Evolutionary conservation across 345 rosid genomes (phyloP).

Genomic region (Lepidium africanum): DNA sequence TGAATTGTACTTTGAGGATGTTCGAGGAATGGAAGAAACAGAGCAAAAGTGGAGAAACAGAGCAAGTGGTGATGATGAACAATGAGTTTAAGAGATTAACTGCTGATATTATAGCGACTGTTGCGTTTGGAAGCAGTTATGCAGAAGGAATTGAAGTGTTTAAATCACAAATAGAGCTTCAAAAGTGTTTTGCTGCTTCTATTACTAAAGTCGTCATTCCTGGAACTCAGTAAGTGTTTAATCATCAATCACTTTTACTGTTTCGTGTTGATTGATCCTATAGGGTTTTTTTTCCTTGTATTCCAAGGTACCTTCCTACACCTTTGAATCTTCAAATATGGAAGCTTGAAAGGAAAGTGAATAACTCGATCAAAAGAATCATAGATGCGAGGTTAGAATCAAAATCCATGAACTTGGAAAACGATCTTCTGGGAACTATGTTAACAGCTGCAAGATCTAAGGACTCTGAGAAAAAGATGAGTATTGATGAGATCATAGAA

Average conservation of each 20-base stretch:
- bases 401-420: background rate
- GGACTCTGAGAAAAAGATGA: constrained; percentile 19
- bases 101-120: constrained; percentile 42
- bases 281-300: background rate
- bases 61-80: constrained; percentile 12
- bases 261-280: background rate
- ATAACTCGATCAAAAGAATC: constrained; percentile 18
- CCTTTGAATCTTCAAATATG: constrained; percentile 33
- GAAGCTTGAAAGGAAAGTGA: constrained; percentile 38
- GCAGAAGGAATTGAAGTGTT: constrained; percentile 37
- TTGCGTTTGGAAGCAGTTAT: constrained; percentile 48
- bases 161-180: constrained; percentile 37
- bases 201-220: constrained; percentile 25
- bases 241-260: background rate
- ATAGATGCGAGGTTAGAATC: constrained; percentile 27
- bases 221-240: constrained; percentile 32
- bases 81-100: constrained; percentile 33
- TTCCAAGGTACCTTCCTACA: constrained; percentile 41
- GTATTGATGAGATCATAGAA: constrained; percentile 42
- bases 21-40: constrained; percentile 36
- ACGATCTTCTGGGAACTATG: constrained; percentile 43
- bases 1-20: constrained; percentile 20
- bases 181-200: constrained; percentile 19
- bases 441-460: constrained; percentile 17
- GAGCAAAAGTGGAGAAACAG: background rate